Evolutionary conservation across 1,284 basidiomycete genomes (phyloP).

Genomic region (Leucoagaricus sp.): DNA sequence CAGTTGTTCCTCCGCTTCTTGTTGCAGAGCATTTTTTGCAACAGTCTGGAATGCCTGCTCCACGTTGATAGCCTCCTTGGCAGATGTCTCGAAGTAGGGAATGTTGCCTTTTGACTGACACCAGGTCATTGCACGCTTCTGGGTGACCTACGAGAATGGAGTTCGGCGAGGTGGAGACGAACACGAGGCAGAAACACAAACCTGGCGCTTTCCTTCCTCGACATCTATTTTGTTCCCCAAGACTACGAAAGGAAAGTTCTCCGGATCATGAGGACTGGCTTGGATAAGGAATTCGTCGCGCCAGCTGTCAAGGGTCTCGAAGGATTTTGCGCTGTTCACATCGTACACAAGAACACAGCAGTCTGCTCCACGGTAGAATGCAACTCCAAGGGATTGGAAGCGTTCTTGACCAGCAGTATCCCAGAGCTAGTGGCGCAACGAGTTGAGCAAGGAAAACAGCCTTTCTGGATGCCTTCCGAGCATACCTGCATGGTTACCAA

Average conservation of each 20-base stretch:
- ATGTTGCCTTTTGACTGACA: slow-evolving; percentile 99
- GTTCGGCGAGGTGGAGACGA: not conserved
- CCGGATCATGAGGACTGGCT: slow-evolving; percentile 97
- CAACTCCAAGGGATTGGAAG: slow-evolving; percentile 98
- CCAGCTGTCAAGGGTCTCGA: slow-evolving; percentile 98
- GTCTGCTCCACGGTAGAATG: slow-evolving; percentile 99
- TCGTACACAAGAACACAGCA: slow-evolving; percentile 99
- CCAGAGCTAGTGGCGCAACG: slow-evolving; percentile 72
- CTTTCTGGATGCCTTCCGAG: slow-evolving; percentile 16
- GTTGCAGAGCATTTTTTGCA: slow-evolving; percentile 96
- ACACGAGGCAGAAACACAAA: slow-evolving; percentile 36
- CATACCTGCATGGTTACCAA: slow-evolving; percentile 97
- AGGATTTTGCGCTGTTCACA: slow-evolving; percentile 97
- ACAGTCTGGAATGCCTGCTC: slow-evolving; percentile 99
- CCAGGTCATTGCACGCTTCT: slow-evolving; percentile 99
- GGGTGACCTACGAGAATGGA: slow-evolving; percentile 73
- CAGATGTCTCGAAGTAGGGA: slow-evolving; percentile 99
- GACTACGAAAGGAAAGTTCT: slow-evolving; percentile 99
- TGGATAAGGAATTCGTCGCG: slow-evolving; percentile 97
- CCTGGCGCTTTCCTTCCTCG: slow-evolving; percentile 98
- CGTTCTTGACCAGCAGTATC: slow-evolving; percentile 99
- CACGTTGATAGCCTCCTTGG: slow-evolving; percentile 99
- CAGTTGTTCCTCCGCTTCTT: slow-evolving; percentile 96
- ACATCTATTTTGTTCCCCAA: slow-evolving; percentile 99
- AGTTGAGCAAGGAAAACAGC: not conserved